These are phyloP conservation scores for Saccharomycopsis guyanensis DNA, from an alignment of 805 yeast species.

Conservation along the genomic window DNA sequence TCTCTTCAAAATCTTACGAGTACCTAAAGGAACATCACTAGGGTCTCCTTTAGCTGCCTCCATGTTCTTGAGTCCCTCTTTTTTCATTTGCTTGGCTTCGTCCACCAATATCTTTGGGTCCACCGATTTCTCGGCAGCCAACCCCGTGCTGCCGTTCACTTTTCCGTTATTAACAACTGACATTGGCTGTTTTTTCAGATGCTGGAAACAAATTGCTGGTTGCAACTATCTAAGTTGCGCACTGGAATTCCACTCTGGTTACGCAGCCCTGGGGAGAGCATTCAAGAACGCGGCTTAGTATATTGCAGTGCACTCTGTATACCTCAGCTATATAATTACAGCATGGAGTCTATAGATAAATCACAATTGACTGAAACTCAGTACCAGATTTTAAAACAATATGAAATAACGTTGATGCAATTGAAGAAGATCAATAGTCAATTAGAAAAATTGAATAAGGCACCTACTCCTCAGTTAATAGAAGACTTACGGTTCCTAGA, in stretches of 20 bases:
- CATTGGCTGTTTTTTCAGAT: too few relatives aligned
- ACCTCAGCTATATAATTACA: too few relatives aligned
- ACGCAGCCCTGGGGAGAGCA: too few relatives aligned
- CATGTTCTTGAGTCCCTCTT: not conserved
- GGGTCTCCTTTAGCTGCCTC: not conserved
- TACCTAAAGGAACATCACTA: not conserved
- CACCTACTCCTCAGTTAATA: slow-evolving; percentile 12
- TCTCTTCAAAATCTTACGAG: slow-evolving; percentile 27
- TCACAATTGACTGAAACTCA: slow-evolving; percentile 15
- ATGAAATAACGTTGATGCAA: slow-evolving; percentile 6
- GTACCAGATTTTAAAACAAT: slow-evolving; percentile 12
- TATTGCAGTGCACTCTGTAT: too few relatives aligned
- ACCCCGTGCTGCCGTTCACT: not conserved
- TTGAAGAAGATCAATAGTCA: slow-evolving; percentile 9
- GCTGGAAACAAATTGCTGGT: too few relatives aligned
- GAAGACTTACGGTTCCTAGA: slow-evolving; percentile 17
- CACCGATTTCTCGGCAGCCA: not conserved
- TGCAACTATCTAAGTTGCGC: too few relatives aligned
- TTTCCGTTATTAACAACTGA: not conserved
- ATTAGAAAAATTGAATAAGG: slow-evolving; percentile 2
- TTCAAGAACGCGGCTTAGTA: too few relatives aligned
- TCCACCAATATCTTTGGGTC: slow-evolving; percentile 1
- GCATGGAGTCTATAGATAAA: slow-evolving; percentile 9
- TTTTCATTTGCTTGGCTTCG: not conserved
- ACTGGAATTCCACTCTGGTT: too few relatives aligned